Evolutionary conservation across 1,284 basidiomycete genomes (phyloP).

Genomic region (Tilletia walkeri): DNA sequence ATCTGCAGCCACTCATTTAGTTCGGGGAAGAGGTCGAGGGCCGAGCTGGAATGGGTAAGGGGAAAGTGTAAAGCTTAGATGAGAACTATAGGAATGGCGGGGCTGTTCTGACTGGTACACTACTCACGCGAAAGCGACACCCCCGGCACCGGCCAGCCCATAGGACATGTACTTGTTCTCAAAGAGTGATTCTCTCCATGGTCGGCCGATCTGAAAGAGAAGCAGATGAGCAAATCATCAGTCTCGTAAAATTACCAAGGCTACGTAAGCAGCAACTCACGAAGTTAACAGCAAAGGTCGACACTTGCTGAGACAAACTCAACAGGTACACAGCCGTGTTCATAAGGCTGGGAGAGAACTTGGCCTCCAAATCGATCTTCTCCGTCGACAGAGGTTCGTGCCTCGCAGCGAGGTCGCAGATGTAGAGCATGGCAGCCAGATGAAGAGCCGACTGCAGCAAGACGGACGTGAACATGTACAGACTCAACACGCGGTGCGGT

Average conservation of each 20-base stretch:
- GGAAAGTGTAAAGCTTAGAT: not conserved
- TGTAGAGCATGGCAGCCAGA: slow-evolving; percentile 49
- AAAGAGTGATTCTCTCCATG: slow-evolving; percentile 46
- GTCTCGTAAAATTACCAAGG: not conserved
- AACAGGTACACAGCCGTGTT: slow-evolving; percentile 54
- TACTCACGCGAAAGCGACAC: slow-evolving; percentile 43
- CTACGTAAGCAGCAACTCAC: not conserved
- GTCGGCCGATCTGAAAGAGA: slow-evolving; percentile 37
- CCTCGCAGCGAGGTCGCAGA: slow-evolving; percentile 27
- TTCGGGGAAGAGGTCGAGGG: slow-evolving; percentile 81
- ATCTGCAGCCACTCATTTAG: slow-evolving; percentile 95
- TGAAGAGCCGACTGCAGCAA: slow-evolving; percentile 52
- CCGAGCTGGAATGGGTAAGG: slow-evolving; percentile 57
- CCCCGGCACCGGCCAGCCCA: slow-evolving; percentile 43
- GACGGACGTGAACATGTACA: slow-evolving; percentile 50
- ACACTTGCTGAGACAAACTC: slow-evolving; percentile 48
- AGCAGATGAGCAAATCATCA: not conserved
- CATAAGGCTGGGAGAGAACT: slow-evolving; percentile 50
- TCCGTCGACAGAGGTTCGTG: slow-evolving; percentile 28
- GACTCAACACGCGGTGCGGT: slow-evolving; percentile 48
- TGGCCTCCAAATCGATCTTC: slow-evolving; percentile 49
- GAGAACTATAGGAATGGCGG: not conserved
- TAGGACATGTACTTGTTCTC: slow-evolving; percentile 52
- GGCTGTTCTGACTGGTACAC: slow-evolving; percentile 9
- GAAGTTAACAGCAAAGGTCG: slow-evolving; percentile 54